Evolutionary conservation across 306 rosid genomes (phyloP).

Genomic region (Malus domestica): DNA sequence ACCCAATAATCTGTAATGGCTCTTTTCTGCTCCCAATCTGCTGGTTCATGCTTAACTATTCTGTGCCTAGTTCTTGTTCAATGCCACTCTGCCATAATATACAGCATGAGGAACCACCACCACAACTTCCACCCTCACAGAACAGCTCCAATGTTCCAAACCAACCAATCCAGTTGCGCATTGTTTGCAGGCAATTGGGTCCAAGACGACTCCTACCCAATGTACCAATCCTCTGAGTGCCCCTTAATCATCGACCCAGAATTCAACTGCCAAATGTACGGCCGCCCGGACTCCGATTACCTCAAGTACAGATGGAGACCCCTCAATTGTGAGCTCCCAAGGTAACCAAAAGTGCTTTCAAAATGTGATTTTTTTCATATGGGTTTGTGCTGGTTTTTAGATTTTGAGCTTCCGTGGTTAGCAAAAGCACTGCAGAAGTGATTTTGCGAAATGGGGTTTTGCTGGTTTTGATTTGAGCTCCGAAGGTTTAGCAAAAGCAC

Average conservation of each 20-base stretch:
- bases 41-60: slow-evolving; percentile 14
- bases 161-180: slow-evolving; percentile 65
- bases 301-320: slow-evolving; percentile 87
- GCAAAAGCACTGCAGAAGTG: too few species aligned
- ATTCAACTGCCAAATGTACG: slow-evolving; percentile 86
- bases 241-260: slow-evolving; percentile 68
- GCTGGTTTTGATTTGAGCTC: slow-evolving; percentile 39
- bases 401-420: too few species aligned
- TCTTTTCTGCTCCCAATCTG: slow-evolving; percentile 13
- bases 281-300: slow-evolving; percentile 86
- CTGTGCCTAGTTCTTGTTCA: slow-evolving; percentile 36
- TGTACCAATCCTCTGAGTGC: slow-evolving; percentile 63
- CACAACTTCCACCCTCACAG: slow-evolving; percentile 38
- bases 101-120: slow-evolving; percentile 57
- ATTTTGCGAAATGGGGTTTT: too few species aligned
- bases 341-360: slow-evolving; percentile 33
- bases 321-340: slow-evolving; percentile 88
- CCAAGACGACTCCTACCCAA: slow-evolving; percentile 67
- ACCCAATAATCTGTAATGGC: slow-evolving; percentile 27
- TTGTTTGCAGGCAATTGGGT: slow-evolving; percentile 87
- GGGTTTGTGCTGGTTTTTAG: neutral
- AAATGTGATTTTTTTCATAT: neutral
- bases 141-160: slow-evolving; percentile 52
- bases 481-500: slow-evolving; percentile 51
- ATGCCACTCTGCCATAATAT: slow-evolving; percentile 44